Evolutionary conservation across 163 green algal genomes (phyloP).

Genomic region (Chloroidium sp.): DNA sequence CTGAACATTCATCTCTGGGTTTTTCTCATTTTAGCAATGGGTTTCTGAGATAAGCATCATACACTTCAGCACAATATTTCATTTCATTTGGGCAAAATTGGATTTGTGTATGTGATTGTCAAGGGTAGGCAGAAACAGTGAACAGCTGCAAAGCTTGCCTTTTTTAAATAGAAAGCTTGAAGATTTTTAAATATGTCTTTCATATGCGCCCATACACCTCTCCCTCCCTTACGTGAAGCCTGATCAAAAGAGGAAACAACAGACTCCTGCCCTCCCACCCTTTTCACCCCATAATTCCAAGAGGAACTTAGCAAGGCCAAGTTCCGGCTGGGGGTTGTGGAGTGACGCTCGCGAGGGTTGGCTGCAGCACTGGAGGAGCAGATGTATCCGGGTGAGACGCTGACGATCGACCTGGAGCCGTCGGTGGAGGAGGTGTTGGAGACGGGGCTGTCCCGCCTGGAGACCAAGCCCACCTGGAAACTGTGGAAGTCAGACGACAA

Average conservation of each 20-base stretch:
- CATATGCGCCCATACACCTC: too few relatives aligned
- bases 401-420: constrained; percentile 23
- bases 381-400: neutral
- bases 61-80: too few relatives aligned
- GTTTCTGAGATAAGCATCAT: too few relatives aligned
- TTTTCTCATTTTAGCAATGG: too few relatives aligned
- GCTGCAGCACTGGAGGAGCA: constrained; percentile 15
- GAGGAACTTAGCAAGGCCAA: neutral
- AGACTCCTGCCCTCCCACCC: neutral
- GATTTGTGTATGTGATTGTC: too few relatives aligned
- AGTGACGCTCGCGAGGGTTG: neutral
- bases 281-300: neutral
- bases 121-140: too few relatives aligned
- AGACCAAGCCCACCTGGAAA: constrained; percentile 37
- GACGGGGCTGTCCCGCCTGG: constrained; percentile 40
- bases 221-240: too few relatives aligned
- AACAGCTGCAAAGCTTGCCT: too few relatives aligned
- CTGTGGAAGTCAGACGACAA: constrained; percentile 15
- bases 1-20: neutral
- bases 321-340: neutral
- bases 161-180: too few relatives aligned
- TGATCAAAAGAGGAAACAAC: neutral
- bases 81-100: too few relatives aligned
- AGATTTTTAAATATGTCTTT: too few relatives aligned
- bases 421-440: constrained; percentile 54